Evolutionary conservation across 805 yeast species (phyloP), one percentile per base, ranked within the genome.

Genomic region (Priceomyces carsonii): DNA sequence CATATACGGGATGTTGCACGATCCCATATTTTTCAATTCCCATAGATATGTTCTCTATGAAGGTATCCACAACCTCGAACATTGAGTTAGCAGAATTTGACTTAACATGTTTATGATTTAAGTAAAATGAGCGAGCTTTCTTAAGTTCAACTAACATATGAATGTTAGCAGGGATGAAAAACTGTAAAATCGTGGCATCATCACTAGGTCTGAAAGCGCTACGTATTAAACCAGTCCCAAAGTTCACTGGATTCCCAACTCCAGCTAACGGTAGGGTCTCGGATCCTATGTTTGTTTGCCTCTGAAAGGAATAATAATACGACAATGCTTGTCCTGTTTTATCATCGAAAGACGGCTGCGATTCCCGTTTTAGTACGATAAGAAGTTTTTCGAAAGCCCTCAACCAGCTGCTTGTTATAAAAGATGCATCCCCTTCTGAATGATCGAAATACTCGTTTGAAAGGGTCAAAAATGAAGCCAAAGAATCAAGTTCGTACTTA

Each of bases 201-300:
- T 87, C 96, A 13, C 91, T 82, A 6, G 96, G 96, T 47, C 96
- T 64, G 55, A 87, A 87, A 0, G 95, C 90, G 4, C 90, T 81
- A 32, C 95, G 67, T n/a, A 86, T 65, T 42, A 87, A 63, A 0
- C 91, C 89, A 0, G 86, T 80, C 24, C 73, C 77, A 36, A 53
- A 71, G 40, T 80, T 81, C 1, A 85, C 90, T 0, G 96, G 96
- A 51, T 86, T 84, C 1, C 96, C 96, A 1, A 75, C 73, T 1
- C 96, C 96, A 1, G 75, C 75, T 29, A 87, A 63, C 2, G 89
- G 80, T 37, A 85, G 71, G 0, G 96, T 88, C 50, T 89, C 96
- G 0, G 91, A 70, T 0, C 95, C 95, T 18, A 78, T 66, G 39
- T 76, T 76, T 0, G 96, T 87, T 21, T 79, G 58, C 45, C 95